These are phyloP conservation scores for Acacia confusa DNA, from an alignment of 306 rosid species.

Conservation along the genomic window DNA sequence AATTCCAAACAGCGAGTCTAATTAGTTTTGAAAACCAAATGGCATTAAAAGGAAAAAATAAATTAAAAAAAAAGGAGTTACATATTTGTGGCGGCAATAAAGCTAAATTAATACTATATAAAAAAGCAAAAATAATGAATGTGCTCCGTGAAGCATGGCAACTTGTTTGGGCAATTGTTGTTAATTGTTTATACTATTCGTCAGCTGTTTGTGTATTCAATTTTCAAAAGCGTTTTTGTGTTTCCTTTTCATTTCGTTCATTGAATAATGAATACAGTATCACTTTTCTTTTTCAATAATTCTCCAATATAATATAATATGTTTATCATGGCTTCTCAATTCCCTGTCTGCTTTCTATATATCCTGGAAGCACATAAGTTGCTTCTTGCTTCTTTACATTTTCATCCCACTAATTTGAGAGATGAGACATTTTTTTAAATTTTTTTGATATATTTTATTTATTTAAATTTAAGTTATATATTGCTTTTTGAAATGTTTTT, in stretches of 20 bases:
- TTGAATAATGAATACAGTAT: conserved; percentile 12
- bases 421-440: too few species aligned
- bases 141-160: conserved; percentile 35
- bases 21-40: too few species aligned
- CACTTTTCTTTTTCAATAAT: conserved; percentile 19
- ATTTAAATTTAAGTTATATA: too few species aligned
- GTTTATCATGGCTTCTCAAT: too few species aligned
- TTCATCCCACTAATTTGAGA: too few species aligned
- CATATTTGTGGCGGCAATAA: background rate
- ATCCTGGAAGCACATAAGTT: too few species aligned
- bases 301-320: background rate
- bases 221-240: conserved; percentile 31
- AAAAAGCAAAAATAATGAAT: background rate
- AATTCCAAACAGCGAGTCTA: too few species aligned
- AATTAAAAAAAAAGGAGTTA: background rate
- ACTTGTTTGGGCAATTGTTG: conserved; percentile 32
- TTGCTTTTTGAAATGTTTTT: too few species aligned
- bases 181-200: background rate
- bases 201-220: background rate
- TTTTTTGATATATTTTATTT: too few species aligned
- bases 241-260: conserved; percentile 29
- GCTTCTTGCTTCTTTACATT: too few species aligned
- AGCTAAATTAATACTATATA: background rate
- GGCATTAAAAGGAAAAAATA: too few species aligned
- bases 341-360: too few species aligned